Conservation (phyloP, 768 basidiomycete species). For the Mrakia blollopis region DNA sequence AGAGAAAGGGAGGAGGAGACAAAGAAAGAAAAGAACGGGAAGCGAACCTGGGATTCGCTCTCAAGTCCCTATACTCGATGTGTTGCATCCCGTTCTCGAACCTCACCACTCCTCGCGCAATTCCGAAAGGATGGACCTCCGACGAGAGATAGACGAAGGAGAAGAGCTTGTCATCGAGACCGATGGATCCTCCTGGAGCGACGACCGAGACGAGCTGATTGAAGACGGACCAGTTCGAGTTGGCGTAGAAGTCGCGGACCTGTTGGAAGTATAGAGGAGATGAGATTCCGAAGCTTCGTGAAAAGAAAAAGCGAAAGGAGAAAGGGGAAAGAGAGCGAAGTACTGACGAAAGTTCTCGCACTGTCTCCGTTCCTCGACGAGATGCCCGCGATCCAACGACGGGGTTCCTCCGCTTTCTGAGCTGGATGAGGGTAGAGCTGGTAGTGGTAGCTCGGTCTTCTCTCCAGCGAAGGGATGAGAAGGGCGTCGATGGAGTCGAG, state of each 20-base stretch:
- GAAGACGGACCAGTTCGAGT: constrained; percentile 82
- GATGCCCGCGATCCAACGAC: constrained; percentile 52
- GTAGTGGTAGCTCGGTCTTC: constrained; percentile 61
- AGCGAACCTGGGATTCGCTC: constrained; percentile 66
- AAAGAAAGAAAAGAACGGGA: background rate
- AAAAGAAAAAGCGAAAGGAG: background rate
- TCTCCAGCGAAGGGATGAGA: constrained; percentile 62
- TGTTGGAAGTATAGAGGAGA: too few relatives aligned
- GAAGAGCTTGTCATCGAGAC: constrained; percentile 85
- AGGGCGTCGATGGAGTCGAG: constrained; percentile 77
- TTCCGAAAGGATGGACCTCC: constrained; percentile 57
- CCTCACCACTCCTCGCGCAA: constrained; percentile 77
- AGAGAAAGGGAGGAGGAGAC: too few relatives aligned
- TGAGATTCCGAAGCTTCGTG: too few relatives aligned
- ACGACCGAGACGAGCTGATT: constrained; percentile 82
- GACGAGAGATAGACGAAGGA: constrained; percentile 51
- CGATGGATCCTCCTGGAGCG: constrained; percentile 83
- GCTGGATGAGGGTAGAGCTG: constrained; percentile 74
- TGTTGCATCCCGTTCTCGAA: constrained; percentile 86
- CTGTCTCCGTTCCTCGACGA: background rate
- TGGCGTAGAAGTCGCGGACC: constrained; percentile 64
- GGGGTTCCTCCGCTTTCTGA: constrained; percentile 66
- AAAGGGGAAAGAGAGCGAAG: background rate
- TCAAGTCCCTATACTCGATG: constrained; percentile 78
- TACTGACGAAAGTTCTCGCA: background rate